Base-by-base conservation (phyloP, 768 basidiomycete genomes). In the Tylopilus cervinicoccineus region DNA sequence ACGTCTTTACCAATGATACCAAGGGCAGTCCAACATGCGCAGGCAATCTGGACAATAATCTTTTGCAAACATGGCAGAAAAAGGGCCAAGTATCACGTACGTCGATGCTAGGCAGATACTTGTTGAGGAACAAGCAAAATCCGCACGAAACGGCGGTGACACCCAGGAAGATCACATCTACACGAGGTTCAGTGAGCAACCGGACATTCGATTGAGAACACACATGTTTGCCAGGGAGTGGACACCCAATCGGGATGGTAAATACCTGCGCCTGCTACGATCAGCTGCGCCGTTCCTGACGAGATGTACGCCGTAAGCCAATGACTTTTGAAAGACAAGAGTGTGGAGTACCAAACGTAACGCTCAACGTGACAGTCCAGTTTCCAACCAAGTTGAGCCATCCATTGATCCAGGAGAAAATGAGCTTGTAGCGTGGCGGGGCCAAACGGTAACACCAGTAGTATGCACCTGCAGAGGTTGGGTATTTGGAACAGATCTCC, bases 351-450 rank as follows among this genome's bases (percentile, higher is more conserved):
- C 80, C 80, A 57, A 86, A 86, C 4, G 77, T 80, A 6, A 83
- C 83, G 10, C 81, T 83, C 31, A 84, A 57, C n/a, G 79, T 76
- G 48, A 80, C 73, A 0, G 79, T 85, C 82, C 83, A 86, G 13
- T 83, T 79, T 22, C 84, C 84, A 24, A 83, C 81, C 56, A 83
- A 70, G 2, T 78, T 81, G 16, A 85, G 65, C 84, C 84, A 86
- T 6, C 84, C 83, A 47, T 80, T 80, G 39, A 85, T 77, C 78
- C 83, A 86, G 14, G 78, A 80, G 3, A 76, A 63, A 9, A 83
- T 55, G 7, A 82, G 64, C 44, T 77, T 71, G 47, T 71, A 74
- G 41, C 67, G 70, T 0, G 80, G 76, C 4, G 80, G 72, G 0
- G 79, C 76, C 9, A 86, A 69, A 39, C 78, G 75, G 54, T 79